phyloP scores from a whole-genome alignment of 1,284 basidiomycete species.

The Pisolithus thermaeus region DNA sequence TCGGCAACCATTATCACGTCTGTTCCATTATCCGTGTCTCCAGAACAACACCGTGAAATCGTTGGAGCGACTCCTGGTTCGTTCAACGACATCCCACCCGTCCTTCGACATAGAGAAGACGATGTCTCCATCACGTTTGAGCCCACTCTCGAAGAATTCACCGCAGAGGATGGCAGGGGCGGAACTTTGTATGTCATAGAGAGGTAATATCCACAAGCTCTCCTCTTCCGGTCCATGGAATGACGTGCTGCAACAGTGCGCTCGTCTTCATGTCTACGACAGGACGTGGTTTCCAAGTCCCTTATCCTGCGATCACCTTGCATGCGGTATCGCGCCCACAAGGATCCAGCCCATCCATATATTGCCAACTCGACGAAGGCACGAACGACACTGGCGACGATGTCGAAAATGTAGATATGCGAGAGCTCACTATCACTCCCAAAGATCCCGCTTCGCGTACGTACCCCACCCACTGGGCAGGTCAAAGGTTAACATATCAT shows the following conservation, averaged over 20 bases:
- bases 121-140: slow-evolving; percentile 63
- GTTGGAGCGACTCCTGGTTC: slow-evolving; percentile 74
- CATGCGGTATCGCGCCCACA: slow-evolving; percentile 80
- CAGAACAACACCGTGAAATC: slow-evolving; percentile 62
- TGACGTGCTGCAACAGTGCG: slow-evolving; percentile 40
- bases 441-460: slow-evolving; percentile 52
- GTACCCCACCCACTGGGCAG: slow-evolving; percentile 22
- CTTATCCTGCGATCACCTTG: slow-evolving; percentile 81
- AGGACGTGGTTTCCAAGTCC: slow-evolving; percentile 70
- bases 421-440: slow-evolving; percentile 74
- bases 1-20: slow-evolving; percentile 36
- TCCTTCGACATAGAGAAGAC: slow-evolving; percentile 68
- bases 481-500: slow-evolving; percentile 7
- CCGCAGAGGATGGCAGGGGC: slow-evolving; percentile 39
- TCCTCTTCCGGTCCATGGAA: slow-evolving; percentile 23
- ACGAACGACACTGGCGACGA: slow-evolving; percentile 28
- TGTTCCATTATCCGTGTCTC: slow-evolving; percentile 56
- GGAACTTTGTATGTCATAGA: slow-evolving; percentile 80
- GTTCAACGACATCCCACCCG: slow-evolving; percentile 76
- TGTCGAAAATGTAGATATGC: slow-evolving; percentile 50
- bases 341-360: slow-evolving; percentile 58
- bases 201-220: slow-evolving; percentile 44
- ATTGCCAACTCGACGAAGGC: slow-evolving; percentile 83
- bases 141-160: slow-evolving; percentile 57
- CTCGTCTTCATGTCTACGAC: slow-evolving; percentile 71